phyloP scores from a whole-genome alignment of 2,329 filamentous ascomycete species.

The Exophiala bonariae region DNA sequence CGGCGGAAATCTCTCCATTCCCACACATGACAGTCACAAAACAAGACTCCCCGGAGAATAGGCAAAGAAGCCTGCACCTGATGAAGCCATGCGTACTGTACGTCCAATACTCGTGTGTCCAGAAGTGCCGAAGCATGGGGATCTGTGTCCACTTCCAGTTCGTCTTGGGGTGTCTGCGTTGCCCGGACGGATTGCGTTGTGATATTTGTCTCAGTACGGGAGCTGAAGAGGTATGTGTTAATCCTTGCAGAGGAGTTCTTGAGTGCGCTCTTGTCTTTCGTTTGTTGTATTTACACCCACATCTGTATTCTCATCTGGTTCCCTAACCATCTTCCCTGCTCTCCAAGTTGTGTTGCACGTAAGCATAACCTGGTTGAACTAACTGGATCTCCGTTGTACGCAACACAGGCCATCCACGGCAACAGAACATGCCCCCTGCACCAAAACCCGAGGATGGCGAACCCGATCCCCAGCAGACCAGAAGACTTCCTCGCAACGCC shows the following conservation, averaged over 20 bases:
- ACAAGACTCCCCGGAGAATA: slow-evolving; percentile 7
- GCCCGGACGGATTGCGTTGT: slow-evolving; percentile 24
- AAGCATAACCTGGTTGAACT: too few species aligned
- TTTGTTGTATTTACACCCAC: too few species aligned
- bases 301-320: too few species aligned
- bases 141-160: slow-evolving; percentile 27
- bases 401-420: slow-evolving; percentile 13
- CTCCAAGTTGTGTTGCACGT: too few species aligned
- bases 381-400: not conserved
- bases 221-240: slow-evolving; percentile 10
- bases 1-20: too few species aligned
- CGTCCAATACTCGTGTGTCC: slow-evolving; percentile 19
- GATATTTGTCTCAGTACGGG: slow-evolving; percentile 8
- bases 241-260: too few species aligned
- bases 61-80: slow-evolving; percentile 10
- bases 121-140: slow-evolving; percentile 23
- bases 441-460: slow-evolving; percentile 14
- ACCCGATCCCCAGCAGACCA: slow-evolving; percentile 20
- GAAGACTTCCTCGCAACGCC: slow-evolving; percentile 24
- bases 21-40: slow-evolving; percentile 11
- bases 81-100: slow-evolving; percentile 21
- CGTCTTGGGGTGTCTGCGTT: slow-evolving; percentile 15
- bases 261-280: too few species aligned
- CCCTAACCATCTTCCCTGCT: too few species aligned
- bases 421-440: slow-evolving; percentile 22